These are phyloP conservation scores for Starmerella riodocensis DNA, from an alignment of 805 yeast species.

Conservation along the genomic window DNA sequence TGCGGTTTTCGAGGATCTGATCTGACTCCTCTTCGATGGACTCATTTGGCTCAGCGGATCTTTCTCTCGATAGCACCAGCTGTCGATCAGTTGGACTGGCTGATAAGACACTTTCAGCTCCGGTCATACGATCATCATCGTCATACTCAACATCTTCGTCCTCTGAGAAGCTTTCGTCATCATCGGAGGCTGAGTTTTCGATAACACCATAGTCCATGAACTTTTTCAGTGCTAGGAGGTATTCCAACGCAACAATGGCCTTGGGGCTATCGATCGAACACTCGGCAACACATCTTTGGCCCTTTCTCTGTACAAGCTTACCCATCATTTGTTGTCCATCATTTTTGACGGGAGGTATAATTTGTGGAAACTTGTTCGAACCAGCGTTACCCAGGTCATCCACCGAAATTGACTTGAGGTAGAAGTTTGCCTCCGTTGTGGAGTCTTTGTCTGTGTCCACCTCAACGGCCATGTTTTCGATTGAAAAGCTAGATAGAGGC, in stretches of 20 bases:
- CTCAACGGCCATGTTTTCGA: constrained; percentile 43
- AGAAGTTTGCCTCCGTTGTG: constrained; percentile 45
- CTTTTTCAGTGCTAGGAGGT: constrained; percentile 57
- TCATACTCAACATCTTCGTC: not conserved
- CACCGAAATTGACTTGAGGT: constrained; percentile 60
- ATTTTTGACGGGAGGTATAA: constrained; percentile 57
- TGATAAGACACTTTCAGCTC: not conserved
- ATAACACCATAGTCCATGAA: constrained; percentile 41
- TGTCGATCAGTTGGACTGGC: not conserved
- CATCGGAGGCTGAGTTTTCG: constrained; percentile 7
- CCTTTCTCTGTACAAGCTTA: constrained; percentile 24
- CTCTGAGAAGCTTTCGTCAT: constrained; percentile 12
- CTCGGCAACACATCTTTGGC: constrained; percentile 11
- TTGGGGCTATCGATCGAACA: constrained; percentile 62
- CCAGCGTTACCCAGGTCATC: constrained; percentile 54
- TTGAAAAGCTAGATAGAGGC: constrained; percentile 42
- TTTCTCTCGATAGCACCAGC: not conserved
- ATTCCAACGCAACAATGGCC: constrained; percentile 73
- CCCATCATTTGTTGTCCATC: constrained; percentile 62
- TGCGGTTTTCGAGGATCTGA: not conserved
- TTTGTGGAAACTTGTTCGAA: constrained; percentile 61
- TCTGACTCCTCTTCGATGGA: not conserved
- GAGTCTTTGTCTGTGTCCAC: constrained; percentile 42
- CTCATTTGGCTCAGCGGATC: too few species aligned
- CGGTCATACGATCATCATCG: not conserved